Evolutionary conservation across 1,284 basidiomycete genomes (phyloP).

Genomic region (Cystobasidium slooffiae): DNA sequence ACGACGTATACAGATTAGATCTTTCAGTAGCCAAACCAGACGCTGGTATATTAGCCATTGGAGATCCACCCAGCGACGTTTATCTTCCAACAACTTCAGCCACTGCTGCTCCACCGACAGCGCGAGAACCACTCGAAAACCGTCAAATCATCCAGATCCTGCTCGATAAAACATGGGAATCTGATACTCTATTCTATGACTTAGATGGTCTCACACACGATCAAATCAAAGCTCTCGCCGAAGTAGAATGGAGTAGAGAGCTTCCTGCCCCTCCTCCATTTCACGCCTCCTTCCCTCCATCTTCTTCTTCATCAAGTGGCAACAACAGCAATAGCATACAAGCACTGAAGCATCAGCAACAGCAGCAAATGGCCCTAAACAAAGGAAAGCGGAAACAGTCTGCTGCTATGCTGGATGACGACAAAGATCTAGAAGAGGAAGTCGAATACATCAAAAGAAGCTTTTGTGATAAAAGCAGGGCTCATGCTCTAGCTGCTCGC

Average conservation of each 20-base stretch:
- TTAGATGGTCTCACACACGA: slow-evolving; percentile 22
- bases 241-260: slow-evolving; percentile 29
- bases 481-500: slow-evolving; percentile 21
- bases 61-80: slow-evolving; percentile 34
- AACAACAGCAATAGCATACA: slow-evolving; percentile 1
- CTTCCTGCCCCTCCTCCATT: slow-evolving; percentile 16
- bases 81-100: slow-evolving; percentile 24
- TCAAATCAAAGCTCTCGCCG: slow-evolving; percentile 30
- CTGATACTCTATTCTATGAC: slow-evolving; percentile 33
- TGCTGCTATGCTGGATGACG: slow-evolving; percentile 20
- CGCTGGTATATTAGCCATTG: slow-evolving; percentile 29
- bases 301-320: background rate
- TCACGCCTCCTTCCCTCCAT: background rate
- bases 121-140: slow-evolving; percentile 23
- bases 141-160: slow-evolving; percentile 21
- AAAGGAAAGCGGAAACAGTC: slow-evolving; percentile 9
- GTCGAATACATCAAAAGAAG: slow-evolving; percentile 27
- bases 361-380: background rate
- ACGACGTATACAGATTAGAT: slow-evolving; percentile 36
- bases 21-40: slow-evolving; percentile 35
- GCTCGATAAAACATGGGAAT: slow-evolving; percentile 15
- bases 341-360: slow-evolving; percentile 14
- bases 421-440: slow-evolving; percentile 37
- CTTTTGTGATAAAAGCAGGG: slow-evolving; percentile 43
- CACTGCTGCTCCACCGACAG: background rate